These are phyloP conservation scores for Xylaria multiplex DNA, from an alignment of 2,329 filamentous ascomycete species.

Conservation along the genomic window DNA sequence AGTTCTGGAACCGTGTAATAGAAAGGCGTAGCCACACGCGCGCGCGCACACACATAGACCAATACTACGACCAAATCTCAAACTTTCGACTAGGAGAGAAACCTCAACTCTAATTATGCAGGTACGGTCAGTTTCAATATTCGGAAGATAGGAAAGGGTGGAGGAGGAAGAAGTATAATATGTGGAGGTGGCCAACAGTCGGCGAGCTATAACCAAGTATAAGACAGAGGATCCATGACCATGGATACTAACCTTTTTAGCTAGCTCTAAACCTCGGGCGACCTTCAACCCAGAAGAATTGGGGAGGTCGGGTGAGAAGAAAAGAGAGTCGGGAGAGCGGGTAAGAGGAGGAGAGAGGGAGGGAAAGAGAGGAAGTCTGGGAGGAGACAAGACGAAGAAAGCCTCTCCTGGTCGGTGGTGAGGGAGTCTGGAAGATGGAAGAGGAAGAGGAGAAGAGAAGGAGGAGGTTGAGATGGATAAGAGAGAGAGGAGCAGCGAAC, in stretches of 20 bases:
- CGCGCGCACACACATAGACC: slow-evolving; percentile 23
- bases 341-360: slow-evolving; percentile 42
- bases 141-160: too few species aligned
- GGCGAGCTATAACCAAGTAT: too few species aligned
- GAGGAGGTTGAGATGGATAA: slow-evolving; percentile 42
- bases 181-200: too few species aligned
- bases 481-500: slow-evolving; percentile 43
- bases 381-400: slow-evolving; percentile 38
- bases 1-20: slow-evolving; percentile 32
- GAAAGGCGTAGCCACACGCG: slow-evolving; percentile 32
- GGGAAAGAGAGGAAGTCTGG: slow-evolving; percentile 38
- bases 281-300: slow-evolving; percentile 47
- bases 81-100: slow-evolving; percentile 3
- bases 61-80: slow-evolving; percentile 10
- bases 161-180: neutral
- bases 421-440: slow-evolving; percentile 41
- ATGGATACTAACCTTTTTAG: slow-evolving; percentile 44
- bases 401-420: slow-evolving; percentile 35
- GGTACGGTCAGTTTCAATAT: slow-evolving; percentile 28
- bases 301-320: slow-evolving; percentile 51
- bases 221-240: slow-evolving; percentile 31
- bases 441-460: slow-evolving; percentile 40
- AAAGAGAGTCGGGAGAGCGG: slow-evolving; percentile 50
- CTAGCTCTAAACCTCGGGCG: slow-evolving; percentile 45
- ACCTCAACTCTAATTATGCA: slow-evolving; percentile 46